Conservation (phyloP, 345 rosid genomes). For the Stellera chamaejasme region DNA sequence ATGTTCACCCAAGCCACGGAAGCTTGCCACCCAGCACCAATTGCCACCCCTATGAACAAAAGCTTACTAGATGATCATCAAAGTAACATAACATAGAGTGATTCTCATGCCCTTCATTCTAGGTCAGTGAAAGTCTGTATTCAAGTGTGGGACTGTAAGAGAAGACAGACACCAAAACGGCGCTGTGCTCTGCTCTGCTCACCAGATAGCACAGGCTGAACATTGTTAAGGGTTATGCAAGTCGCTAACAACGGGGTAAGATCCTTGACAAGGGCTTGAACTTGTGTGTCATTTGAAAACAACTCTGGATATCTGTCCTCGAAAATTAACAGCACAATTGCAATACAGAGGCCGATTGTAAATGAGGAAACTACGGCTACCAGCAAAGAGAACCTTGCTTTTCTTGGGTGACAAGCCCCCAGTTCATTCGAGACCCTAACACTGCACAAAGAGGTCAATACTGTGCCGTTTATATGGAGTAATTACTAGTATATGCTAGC, state of each 20-base stretch:
- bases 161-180: too few species aligned
- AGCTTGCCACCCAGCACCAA: conserved; percentile 76
- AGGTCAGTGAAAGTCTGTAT: too few species aligned
- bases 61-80: too few species aligned
- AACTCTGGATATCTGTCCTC: conserved; percentile 36
- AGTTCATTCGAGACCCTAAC: conserved; percentile 79
- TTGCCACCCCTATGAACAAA: conserved; percentile 36
- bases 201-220: conserved; percentile 82
- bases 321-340: conserved; percentile 28
- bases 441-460: conserved; percentile 20
- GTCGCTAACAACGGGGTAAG: conserved; percentile 51
- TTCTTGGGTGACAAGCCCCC: conserved; percentile 68
- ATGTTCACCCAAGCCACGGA: conserved; percentile 55
- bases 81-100: too few species aligned
- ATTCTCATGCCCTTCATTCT: too few species aligned
- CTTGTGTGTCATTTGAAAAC: conserved; percentile 43
- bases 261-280: conserved; percentile 30
- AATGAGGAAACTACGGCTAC: conserved; percentile 46
- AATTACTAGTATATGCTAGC: too few species aligned
- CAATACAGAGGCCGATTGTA: conserved; percentile 26
- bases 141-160: too few species aligned
- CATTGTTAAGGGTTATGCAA: conserved; percentile 44
- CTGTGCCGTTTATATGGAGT: neutral
- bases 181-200: neutral
- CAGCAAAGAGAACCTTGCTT: conserved; percentile 42